Evolutionary conservation across 2,329 filamentous ascomycete genomes (phyloP).

Genomic region (Neodidymelliopsis sp.): DNA sequence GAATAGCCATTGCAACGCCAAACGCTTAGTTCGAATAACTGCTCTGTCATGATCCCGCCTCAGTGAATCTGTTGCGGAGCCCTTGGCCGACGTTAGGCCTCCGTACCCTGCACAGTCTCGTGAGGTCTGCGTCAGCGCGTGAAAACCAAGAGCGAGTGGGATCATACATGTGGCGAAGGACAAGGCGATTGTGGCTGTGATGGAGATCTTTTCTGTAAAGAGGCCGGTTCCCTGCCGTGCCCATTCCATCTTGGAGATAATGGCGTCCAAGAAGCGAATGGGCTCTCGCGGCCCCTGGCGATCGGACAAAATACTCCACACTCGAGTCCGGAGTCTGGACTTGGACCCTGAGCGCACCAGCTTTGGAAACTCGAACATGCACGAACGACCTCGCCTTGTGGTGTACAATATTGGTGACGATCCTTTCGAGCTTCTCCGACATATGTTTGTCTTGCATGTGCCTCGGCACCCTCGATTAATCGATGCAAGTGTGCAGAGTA

Average conservation of each 20-base stretch:
- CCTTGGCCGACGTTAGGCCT: not conserved
- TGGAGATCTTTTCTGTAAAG: constrained; percentile 17
- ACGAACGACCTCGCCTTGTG: not conserved
- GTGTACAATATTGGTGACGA: not conserved
- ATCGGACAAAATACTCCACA: constrained; percentile 17
- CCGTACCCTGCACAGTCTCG: too few species aligned
- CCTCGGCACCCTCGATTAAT: not conserved
- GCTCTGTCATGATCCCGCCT: not conserved
- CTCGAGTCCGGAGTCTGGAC: constrained; percentile 1
- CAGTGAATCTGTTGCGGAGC: not conserved
- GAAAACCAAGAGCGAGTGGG: constrained; percentile 1
- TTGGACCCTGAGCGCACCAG: constrained; percentile 13
- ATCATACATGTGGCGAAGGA: constrained; percentile 18
- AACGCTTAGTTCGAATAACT: not conserved
- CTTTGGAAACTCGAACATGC: constrained; percentile 2
- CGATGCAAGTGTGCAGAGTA: constrained; percentile 1
- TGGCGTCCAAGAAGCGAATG: constrained; percentile 11
- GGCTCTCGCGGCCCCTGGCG: constrained; percentile 19
- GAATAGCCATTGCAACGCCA: not conserved
- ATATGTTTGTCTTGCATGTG: not conserved
- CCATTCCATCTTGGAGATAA: not conserved
- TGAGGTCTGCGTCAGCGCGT: not conserved
- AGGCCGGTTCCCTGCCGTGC: not conserved
- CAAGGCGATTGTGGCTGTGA: constrained; percentile 24
- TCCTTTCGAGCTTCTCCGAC: not conserved